phyloP scores from a whole-genome alignment of 805 yeast genomes.

The Saccharomyces paradoxus region DNA sequence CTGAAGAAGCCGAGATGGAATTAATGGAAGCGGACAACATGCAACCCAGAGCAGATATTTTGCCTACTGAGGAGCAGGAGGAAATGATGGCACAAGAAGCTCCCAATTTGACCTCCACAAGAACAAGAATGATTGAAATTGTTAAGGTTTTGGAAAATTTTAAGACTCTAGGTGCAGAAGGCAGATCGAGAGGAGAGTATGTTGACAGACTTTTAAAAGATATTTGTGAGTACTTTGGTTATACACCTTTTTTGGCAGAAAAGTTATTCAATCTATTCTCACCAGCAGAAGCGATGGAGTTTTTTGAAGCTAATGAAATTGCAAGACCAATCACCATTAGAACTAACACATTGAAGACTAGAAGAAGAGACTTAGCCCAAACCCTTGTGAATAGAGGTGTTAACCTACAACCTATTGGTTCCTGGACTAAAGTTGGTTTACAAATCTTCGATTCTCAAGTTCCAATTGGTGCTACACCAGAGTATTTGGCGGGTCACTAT shows the following conservation, averaged over 20 bases:
- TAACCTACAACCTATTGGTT: conserved; percentile 91
- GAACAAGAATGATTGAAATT: conserved; percentile 93
- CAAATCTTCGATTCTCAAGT: conserved; percentile 97
- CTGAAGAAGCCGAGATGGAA: conserved; percentile 53
- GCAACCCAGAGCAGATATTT: conserved; percentile 69
- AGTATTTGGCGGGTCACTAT: conserved; percentile 94
- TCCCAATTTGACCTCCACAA: conserved; percentile 68
- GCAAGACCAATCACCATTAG: conserved; percentile 94
- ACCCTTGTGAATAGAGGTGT: conserved; percentile 93
- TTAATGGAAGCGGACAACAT: conserved; percentile 47
- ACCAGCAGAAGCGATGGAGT: conserved; percentile 95
- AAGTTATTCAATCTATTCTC: conserved; percentile 85
- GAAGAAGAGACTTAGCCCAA: conserved; percentile 94
- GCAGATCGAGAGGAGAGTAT: conserved; percentile 79
- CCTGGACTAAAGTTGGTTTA: conserved; percentile 97
- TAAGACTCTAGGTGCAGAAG: conserved; percentile 72
- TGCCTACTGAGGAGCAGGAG: conserved; percentile 66
- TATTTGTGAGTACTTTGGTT: conserved; percentile 89
- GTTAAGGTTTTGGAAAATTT: conserved; percentile 91
- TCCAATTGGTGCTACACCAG: conserved; percentile 99
- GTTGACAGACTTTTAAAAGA: conserved; percentile 70
- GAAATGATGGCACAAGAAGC: conserved; percentile 46
- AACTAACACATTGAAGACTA: conserved; percentile 90
- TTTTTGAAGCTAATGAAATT: conserved; percentile 96
- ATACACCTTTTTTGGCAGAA: conserved; percentile 85